Evolutionary conservation across 768 basidiomycete genomes (phyloP).

Genomic region (Imleria badia): DNA sequence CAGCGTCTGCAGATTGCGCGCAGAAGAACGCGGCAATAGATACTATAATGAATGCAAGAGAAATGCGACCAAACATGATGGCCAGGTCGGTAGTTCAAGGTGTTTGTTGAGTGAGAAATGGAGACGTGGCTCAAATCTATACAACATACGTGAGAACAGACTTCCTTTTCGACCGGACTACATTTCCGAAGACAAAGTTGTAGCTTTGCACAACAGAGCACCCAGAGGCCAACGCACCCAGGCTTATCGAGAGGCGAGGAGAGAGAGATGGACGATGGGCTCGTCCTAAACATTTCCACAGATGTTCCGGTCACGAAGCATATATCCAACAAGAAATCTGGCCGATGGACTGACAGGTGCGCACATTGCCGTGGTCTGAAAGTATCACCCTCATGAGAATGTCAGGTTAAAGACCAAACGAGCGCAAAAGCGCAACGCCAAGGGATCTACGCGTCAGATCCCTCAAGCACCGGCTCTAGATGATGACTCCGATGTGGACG

Average conservation of each 20-base stretch:
- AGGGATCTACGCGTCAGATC: conserved; percentile 28
- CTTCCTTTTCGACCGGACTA: conserved; percentile 17
- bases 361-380: conserved; percentile 15
- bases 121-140: conserved; percentile 20
- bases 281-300: conserved; percentile 69
- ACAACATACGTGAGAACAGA: conserved; percentile 19
- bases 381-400: neutral
- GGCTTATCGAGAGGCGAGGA: neutral
- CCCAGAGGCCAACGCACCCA: neutral
- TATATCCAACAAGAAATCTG: conserved; percentile 48
- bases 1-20: conserved; percentile 70
- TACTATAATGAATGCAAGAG: conserved; percentile 59
- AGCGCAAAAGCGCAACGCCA: conserved; percentile 57
- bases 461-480: conserved; percentile 11
- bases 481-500: conserved; percentile 12
- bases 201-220: too few species aligned
- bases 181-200: neutral
- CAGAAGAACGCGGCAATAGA: conserved; percentile 71
- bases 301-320: conserved; percentile 35
- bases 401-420: conserved; percentile 74
- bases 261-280: conserved; percentile 61
- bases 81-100: conserved; percentile 1
- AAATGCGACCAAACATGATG: conserved; percentile 58
- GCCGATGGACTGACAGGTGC: conserved; percentile 79
- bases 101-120: conserved; percentile 13